Conservation (phyloP, 805 yeast species). For the Ogataea degrootiae region DNA sequence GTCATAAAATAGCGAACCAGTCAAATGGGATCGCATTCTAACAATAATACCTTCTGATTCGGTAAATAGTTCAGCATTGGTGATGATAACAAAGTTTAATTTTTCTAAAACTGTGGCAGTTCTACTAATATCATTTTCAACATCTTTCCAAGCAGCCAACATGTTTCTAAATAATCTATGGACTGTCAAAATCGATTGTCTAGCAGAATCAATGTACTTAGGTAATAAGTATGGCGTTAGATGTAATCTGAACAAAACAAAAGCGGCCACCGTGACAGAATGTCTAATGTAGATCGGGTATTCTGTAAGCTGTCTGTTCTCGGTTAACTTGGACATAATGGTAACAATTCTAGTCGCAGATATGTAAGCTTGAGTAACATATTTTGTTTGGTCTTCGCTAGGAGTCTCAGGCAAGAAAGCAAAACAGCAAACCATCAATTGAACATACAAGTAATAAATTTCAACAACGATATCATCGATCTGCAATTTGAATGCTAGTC, state of each 20-base stretch:
- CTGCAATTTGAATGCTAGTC: conserved; percentile 59
- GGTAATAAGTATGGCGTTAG: conserved; percentile 69
- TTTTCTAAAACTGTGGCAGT: conserved; percentile 89
- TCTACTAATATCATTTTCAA: conserved; percentile 85
- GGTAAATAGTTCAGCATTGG: conserved; percentile 79
- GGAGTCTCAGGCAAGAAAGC: conserved; percentile 91
- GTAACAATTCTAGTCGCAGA: conserved; percentile 81
- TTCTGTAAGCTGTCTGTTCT: conserved; percentile 67
- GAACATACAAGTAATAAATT: conserved; percentile 71
- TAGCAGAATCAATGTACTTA: conserved; percentile 77
- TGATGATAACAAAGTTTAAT: conserved; percentile 77
- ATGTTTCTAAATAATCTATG: conserved; percentile 85
- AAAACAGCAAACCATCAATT: conserved; percentile 78
- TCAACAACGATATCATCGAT: conserved; percentile 69
- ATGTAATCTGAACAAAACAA: conserved; percentile 75
- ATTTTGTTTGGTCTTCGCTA: conserved; percentile 77
- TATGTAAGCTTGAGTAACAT: conserved; percentile 75
- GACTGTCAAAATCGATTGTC: conserved; percentile 91
- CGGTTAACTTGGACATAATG: conserved; percentile 64
- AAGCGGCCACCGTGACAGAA: conserved; percentile 75
- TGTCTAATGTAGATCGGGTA: conserved; percentile 84
- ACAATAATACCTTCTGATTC: conserved; percentile 72
- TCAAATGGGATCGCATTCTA: conserved; percentile 86
- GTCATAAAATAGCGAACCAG: conserved; percentile 88
- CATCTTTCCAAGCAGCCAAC: conserved; percentile 85